Conservation (phyloP, 768 basidiomycete genomes). For the Macrocybe gigantea region DNA sequence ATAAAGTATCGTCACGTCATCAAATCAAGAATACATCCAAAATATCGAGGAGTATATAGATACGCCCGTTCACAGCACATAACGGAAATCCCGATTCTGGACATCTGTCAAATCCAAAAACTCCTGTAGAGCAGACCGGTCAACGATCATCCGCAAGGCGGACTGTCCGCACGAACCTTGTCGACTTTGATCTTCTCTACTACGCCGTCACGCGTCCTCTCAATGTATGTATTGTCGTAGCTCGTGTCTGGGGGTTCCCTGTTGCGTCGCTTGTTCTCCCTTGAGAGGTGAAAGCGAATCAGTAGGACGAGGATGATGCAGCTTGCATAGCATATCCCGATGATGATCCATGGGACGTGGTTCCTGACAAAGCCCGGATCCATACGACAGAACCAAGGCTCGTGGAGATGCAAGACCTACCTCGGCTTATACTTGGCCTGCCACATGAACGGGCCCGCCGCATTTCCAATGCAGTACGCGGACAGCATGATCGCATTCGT, state of each 20-base stretch:
- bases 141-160: too few relatives aligned
- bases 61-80: constrained; percentile 41
- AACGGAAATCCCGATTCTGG: constrained; percentile 70
- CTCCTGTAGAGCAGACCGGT: constrained; percentile 33
- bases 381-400: not conserved
- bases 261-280: constrained; percentile 64
- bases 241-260: constrained; percentile 43
- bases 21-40: too few relatives aligned
- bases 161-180: constrained; percentile 37
- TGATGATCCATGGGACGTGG: constrained; percentile 73
- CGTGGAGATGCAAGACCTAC: constrained; percentile 13
- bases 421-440: constrained; percentile 59
- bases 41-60: too few relatives aligned
- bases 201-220: constrained; percentile 46
- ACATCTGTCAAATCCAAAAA: constrained; percentile 69
- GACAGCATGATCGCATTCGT: constrained; percentile 68
- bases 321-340: constrained; percentile 53
- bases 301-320: constrained; percentile 42
- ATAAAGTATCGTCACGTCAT: too few relatives aligned
- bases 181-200: constrained; percentile 58
- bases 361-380: constrained; percentile 34
- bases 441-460: constrained; percentile 79
- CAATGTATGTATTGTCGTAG: constrained; percentile 60
- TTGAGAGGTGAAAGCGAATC: constrained; percentile 47
- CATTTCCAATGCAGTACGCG: constrained; percentile 61